These are phyloP conservation scores for Chrysoporthe deuterocubensis DNA, from an alignment of 2,329 filamentous ascomycete genomes.

Conservation along the genomic window DNA sequence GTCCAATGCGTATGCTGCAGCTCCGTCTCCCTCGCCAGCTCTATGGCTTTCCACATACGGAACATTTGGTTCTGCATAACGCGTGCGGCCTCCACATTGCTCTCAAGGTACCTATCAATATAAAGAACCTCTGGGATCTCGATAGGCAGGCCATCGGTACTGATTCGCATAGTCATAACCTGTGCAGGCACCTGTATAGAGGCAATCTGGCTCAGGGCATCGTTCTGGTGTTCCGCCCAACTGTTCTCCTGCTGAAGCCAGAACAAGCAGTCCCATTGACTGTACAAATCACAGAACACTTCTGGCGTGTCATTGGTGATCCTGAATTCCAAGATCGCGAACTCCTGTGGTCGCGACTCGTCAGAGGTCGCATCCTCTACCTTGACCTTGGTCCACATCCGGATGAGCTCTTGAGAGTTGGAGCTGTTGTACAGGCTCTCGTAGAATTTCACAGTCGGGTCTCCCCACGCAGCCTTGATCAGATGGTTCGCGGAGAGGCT, in stretches of 20 bases:
- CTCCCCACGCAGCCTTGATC: conserved; percentile 39
- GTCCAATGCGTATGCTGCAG: conserved; percentile 24
- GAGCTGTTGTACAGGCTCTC: conserved; percentile 41
- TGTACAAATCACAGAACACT: conserved; percentile 59
- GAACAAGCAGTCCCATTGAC: conserved; percentile 41
- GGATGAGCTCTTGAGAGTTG: conserved; percentile 25
- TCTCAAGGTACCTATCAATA: conserved; percentile 33
- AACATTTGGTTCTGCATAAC: conserved; percentile 30
- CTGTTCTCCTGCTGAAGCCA: conserved; percentile 31
- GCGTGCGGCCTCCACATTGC: conserved; percentile 29
- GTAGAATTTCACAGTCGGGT: conserved; percentile 50
- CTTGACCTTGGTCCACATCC: conserved; percentile 25
- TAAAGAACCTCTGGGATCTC: conserved; percentile 34
- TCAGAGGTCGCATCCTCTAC: conserved; percentile 17
- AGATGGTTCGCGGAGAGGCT: conserved; percentile 44
- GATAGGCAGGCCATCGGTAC: conserved; percentile 27
- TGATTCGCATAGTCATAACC: conserved; percentile 31
- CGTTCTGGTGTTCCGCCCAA: conserved; percentile 9
- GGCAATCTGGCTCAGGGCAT: conserved; percentile 22
- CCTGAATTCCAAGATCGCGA: conserved; percentile 32
- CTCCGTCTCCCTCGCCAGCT: conserved; percentile 22
- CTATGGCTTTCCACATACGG: conserved; percentile 24
- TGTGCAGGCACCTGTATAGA: conserved; percentile 24
- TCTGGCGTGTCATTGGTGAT: conserved; percentile 85
- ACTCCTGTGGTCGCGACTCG: conserved; percentile 21